These are phyloP conservation scores for Cutaneotrichosporon sp. DNA, from an alignment of 1,284 basidiomycete genomes.

Conservation along the genomic window DNA sequence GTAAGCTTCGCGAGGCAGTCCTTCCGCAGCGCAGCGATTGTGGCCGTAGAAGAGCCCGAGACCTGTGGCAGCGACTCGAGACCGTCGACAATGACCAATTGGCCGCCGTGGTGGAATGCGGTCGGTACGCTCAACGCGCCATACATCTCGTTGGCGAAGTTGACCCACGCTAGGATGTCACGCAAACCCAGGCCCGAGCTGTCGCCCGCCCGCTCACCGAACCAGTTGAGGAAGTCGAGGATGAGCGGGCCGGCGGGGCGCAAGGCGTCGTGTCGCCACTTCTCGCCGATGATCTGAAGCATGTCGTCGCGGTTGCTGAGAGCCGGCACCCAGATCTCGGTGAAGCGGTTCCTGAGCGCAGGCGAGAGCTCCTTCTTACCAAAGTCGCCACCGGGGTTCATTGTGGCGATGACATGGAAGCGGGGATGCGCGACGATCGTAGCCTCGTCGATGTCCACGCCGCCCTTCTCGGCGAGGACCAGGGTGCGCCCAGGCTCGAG, in stretches of 20 bases:
- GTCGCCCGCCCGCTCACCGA: constrained; percentile 66
- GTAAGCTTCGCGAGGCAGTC: constrained; percentile 44
- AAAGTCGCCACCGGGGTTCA: constrained; percentile 99
- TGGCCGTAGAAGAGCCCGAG: constrained; percentile 41
- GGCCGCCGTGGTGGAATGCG: constrained; percentile 80
- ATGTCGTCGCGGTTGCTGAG: constrained; percentile 76
- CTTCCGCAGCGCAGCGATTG: constrained; percentile 40
- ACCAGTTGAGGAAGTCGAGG: constrained; percentile 80
- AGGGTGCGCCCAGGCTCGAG: constrained; percentile 86
- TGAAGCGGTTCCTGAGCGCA: constrained; percentile 95
- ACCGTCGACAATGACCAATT: constrained; percentile 83
- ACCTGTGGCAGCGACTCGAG: constrained; percentile 72
- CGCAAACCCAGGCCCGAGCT: constrained; percentile 68
- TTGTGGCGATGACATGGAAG: constrained; percentile 94
- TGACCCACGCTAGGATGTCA: constrained; percentile 91
- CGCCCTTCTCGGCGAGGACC: constrained; percentile 89
- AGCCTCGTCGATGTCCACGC: constrained; percentile 67
- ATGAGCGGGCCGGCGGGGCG: constrained; percentile 64
- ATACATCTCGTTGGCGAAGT: constrained; percentile 72
- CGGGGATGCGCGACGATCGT: constrained; percentile 63
- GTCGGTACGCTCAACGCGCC: constrained; percentile 55
- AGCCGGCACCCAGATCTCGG: constrained; percentile 97
- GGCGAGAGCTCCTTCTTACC: constrained; percentile 99
- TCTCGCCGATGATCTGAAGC: constrained; percentile 70
- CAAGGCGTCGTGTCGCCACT: constrained; percentile 68